phyloP scores from a whole-genome alignment of 2,329 filamentous ascomycete species.

The Neobulgaria alba region DNA sequence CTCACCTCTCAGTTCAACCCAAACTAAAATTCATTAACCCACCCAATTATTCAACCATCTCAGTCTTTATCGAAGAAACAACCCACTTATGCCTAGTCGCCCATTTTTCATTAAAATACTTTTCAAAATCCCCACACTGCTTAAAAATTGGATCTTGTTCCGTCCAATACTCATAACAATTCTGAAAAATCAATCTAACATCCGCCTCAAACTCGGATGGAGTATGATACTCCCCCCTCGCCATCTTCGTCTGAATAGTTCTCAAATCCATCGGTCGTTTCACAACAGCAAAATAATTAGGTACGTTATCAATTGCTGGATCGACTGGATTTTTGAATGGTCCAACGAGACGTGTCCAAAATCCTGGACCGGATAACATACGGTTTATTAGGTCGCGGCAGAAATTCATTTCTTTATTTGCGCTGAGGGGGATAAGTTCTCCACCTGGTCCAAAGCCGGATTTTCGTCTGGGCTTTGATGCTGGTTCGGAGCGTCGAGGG shows the following conservation, averaged over 20 bases:
- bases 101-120: constrained; percentile 51
- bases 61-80: constrained; percentile 41
- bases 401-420: constrained; percentile 44
- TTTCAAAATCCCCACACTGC: constrained; percentile 49
- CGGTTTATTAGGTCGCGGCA: constrained; percentile 48
- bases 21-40: not conserved
- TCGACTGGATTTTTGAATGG: constrained; percentile 53
- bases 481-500: constrained; percentile 18
- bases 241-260: constrained; percentile 54
- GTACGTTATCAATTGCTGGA: constrained; percentile 46
- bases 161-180: constrained; percentile 57
- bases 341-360: constrained; percentile 57
- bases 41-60: constrained; percentile 21
- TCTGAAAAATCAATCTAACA: constrained; percentile 53
- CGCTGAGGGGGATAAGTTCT: constrained; percentile 6
- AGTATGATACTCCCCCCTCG: constrained; percentile 40
- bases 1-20: too few relatives aligned
- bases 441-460: constrained; percentile 2
- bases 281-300: constrained; percentile 53
- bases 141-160: constrained; percentile 45
- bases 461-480: constrained; percentile 5
- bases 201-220: constrained; percentile 48
- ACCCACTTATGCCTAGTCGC: constrained; percentile 52
- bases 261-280: constrained; percentile 53
- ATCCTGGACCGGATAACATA: constrained; percentile 56